Percentiles rank a stretch among this genome's conserved stretches.
Evolutionary conservation across 495 filamentous ascomycete genomes (phyloP).

Genomic region (Sordaria brevicollis): DNA sequence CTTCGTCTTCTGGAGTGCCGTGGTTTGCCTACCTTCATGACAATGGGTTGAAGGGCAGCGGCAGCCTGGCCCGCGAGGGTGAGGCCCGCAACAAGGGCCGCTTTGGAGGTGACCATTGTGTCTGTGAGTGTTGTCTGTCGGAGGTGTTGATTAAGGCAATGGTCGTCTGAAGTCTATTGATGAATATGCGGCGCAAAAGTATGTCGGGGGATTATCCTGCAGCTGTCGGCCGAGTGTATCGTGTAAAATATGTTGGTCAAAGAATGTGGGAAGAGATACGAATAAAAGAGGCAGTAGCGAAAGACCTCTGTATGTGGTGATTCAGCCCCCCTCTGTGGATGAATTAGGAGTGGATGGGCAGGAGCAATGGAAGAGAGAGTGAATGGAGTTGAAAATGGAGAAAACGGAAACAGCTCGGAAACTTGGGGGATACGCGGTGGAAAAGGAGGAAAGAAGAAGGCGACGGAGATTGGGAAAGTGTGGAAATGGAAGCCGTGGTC

Average conservation of each 20-base stretch:
- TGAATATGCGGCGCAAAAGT: neutral
- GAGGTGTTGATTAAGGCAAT: neutral
- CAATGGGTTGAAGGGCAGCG: slow-evolving; percentile 54
- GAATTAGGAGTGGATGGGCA: neutral
- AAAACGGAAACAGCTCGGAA: neutral
- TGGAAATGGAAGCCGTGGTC: neutral
- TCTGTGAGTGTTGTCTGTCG: neutral
- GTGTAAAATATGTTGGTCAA: neutral
- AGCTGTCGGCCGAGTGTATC: neutral
- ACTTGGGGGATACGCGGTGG: neutral
- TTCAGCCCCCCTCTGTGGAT: neutral
- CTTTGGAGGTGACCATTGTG: slow-evolving; percentile 33
- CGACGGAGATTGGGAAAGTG: neutral
- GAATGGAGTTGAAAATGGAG: neutral
- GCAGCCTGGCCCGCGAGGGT: slow-evolving; percentile 41
- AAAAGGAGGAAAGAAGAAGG: neutral
- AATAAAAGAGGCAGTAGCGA: neutral
- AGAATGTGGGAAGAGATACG: neutral
- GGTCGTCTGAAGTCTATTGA: neutral
- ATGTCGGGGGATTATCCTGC: neutral
- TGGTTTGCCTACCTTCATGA: slow-evolving; percentile 47
- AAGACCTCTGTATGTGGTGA: neutral
- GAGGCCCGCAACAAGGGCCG: slow-evolving; percentile 30
- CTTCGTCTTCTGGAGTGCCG: neutral
- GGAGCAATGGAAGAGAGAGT: neutral